Percentiles rank a stretch among this genome's conserved stretches.
Conservation (phyloP, 352 stramenopile genomes). For the Globisporangium parvum region DNA sequence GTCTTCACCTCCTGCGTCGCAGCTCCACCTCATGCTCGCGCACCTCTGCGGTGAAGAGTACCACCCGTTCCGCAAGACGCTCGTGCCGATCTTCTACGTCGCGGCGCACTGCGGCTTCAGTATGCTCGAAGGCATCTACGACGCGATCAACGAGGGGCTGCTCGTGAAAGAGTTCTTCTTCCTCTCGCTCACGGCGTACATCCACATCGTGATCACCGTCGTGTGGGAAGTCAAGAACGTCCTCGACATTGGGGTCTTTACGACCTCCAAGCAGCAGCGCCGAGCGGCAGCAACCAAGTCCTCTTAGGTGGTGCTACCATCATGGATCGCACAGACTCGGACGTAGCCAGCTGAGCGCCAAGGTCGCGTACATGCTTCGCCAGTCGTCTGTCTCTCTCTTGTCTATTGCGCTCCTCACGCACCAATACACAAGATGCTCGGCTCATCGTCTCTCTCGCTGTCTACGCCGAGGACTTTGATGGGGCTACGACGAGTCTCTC, state of each 20-base stretch:
- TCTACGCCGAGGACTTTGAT: too few species aligned
- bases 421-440: slow-evolving; percentile 5
- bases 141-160: slow-evolving; percentile 74
- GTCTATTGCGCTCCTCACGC: too few species aligned
- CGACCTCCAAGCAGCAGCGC: slow-evolving; percentile 28
- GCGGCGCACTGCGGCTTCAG: slow-evolving; percentile 77
- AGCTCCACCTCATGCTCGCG: slow-evolving; percentile 86
- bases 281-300: background rate
- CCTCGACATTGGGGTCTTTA: slow-evolving; percentile 77
- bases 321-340: too few species aligned
- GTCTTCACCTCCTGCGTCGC: background rate
- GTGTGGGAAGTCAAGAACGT: slow-evolving; percentile 86
- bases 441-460: slow-evolving; percentile 11
- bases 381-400: too few species aligned
- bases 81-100: slow-evolving; percentile 88
- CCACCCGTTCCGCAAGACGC: slow-evolving; percentile 86
- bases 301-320: slow-evolving; percentile 7
- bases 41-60: slow-evolving; percentile 86
- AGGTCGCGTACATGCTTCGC: too few species aligned
- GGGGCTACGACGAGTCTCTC: too few species aligned
- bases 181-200: slow-evolving; percentile 75
- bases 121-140: slow-evolving; percentile 79
- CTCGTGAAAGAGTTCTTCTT: slow-evolving; percentile 88
- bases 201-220: slow-evolving; percentile 85
- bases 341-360: too few species aligned